A percentile compares a stretch with the other conserved stretches of the same genome.
These are phyloP conservation scores for Sclerotinia trifoliorum DNA, from an alignment of 2,329 filamentous ascomycete species.

Conservation along the genomic window DNA sequence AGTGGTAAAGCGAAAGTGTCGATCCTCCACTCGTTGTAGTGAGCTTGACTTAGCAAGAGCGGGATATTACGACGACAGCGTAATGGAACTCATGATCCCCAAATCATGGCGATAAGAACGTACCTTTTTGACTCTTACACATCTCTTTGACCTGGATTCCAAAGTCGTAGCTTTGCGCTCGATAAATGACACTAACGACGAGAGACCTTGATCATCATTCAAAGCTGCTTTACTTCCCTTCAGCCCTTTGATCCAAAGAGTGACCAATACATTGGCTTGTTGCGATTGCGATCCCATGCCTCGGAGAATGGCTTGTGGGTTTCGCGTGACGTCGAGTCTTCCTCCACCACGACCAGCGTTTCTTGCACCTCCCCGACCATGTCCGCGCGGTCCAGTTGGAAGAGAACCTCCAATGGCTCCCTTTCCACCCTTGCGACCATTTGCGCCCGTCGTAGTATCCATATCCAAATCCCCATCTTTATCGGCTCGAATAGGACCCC, in stretches of 20 bases:
- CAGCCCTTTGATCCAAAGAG: constrained; percentile 57
- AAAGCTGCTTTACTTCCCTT: constrained; percentile 65
- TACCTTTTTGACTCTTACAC: constrained; percentile 74
- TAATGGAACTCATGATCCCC: constrained; percentile 40
- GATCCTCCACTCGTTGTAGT: constrained; percentile 34
- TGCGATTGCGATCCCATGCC: constrained; percentile 41
- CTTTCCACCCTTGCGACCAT: constrained; percentile 34
- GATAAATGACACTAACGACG: constrained; percentile 64
- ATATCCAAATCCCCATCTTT: constrained; percentile 62
- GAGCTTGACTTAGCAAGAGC: constrained; percentile 42
- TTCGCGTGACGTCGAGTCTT: constrained; percentile 35
- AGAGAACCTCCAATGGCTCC: constrained; percentile 28
- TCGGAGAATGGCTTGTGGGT: constrained; percentile 41
- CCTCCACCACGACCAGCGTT: constrained; percentile 38
- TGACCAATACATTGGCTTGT: constrained; percentile 35
- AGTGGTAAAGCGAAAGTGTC: constrained; percentile 32
- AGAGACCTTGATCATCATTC: constrained; percentile 66
- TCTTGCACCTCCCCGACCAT: constrained; percentile 39
- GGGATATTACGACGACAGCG: constrained; percentile 43
- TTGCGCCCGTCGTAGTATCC: constrained; percentile 44
- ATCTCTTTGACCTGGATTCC: constrained; percentile 44
- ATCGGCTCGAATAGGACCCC: constrained; percentile 47
- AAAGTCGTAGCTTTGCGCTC: constrained; percentile 66
- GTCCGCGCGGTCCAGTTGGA: constrained; percentile 26
- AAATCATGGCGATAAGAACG: constrained; percentile 56